phyloP scores from a whole-genome alignment of 345 rosid genomes.

The Rubroshorea leprosula region DNA sequence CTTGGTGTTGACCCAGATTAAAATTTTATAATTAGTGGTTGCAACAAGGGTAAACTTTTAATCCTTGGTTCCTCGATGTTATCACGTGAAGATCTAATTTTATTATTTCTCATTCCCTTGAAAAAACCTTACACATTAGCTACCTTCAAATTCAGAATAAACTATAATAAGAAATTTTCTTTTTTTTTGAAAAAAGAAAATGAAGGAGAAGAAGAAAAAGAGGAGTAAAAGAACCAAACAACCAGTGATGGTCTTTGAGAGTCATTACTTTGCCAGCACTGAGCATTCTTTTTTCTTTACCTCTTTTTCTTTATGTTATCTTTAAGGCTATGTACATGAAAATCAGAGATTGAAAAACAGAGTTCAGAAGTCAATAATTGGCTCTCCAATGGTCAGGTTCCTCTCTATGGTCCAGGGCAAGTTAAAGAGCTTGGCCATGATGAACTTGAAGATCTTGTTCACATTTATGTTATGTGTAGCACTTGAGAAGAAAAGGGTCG shows the following conservation, averaged over 20 bases:
- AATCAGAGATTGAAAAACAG: background rate
- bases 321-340: conserved; percentile 20
- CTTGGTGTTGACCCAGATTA: no score
- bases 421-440: conserved; percentile 80
- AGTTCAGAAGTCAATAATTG: conserved; percentile 68
- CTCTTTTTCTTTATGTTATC: conserved; percentile 25
- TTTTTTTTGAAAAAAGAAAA: no score
- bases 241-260: background rate
- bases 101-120: no score
- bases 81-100: no score
- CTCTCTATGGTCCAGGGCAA: conserved; percentile 89
- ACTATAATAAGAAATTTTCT: no score
- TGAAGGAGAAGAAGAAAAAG: background rate
- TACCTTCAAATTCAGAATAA: no score
- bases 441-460: conserved; percentile 94
- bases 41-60: no score
- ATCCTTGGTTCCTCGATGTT: no score
- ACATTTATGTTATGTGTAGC: conserved; percentile 93
- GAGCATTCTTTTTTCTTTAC: conserved; percentile 8
- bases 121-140: no score
- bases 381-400: conserved; percentile 86
- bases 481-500: conserved; percentile 91
- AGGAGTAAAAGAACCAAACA: background rate
- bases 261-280: background rate
- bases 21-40: no score